Base-by-base conservation (phyloP, 805 yeast genomes). In the Candida endomychidarum region DNA sequence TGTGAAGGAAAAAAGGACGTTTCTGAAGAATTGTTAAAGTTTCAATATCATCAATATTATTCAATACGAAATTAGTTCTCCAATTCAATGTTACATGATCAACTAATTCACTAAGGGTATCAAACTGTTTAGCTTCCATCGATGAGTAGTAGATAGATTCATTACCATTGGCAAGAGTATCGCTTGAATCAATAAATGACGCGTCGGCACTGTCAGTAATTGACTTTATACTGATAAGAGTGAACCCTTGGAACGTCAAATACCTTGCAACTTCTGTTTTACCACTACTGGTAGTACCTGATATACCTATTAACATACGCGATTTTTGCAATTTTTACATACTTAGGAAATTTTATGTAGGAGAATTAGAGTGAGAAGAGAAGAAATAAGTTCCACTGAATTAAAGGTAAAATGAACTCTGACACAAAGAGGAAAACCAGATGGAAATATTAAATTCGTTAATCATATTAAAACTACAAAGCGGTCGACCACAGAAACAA, bases 1-100 rank as follows among this genome's bases (percentile, higher is more conserved):
- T 51, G 56, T 88, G 96, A 17, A 88, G 71, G 55, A 89, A 88
- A 56, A 86, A 90, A 0, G 97, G 96, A 41, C 96, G 65, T 45
- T 81, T 79, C 23, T 74, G 66, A 4, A 85, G 59, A 17, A 59
- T 62, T 2, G 68, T 65, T 18, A 84, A 65, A 36, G 73, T 56
- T 4, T 58, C 61, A 10, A 72, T 47, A 16, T 66, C 66, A 2
- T 61, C 58, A 9, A 84, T 65, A 40, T 77, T 76, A 0, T 76
- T 58, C 3, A 84, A 54, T 2, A 86, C 95, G 51, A 66, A 80
- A 50, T 83, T 66, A 10, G 71, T 61, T 16, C 70, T 63, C 89
- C 95, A 90, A 41, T 80, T 67, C 26, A 60, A 54, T 0, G 96
- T 89, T 10, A 79, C 86, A 51, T 70, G 73, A 6, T 77, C 77